Base-by-base conservation (phyloP, 2,329 filamentous ascomycete genomes). In the Lecanicillium sp. region DNA sequence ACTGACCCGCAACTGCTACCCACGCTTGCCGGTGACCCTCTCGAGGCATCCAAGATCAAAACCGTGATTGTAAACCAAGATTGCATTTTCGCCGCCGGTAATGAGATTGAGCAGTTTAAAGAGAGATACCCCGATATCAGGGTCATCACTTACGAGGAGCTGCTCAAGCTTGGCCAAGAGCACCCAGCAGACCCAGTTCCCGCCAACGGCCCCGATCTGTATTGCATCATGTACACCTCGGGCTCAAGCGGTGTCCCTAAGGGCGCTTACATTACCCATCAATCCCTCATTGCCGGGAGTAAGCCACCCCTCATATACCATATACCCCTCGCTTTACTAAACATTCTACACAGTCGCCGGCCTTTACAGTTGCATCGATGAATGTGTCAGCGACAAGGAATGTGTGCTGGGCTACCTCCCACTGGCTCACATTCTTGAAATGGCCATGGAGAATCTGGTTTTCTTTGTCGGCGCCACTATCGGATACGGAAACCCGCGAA, bases 401-500 rank as follows among this genome's bases (percentile, higher is more conserved):
- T 78, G 79, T 38, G 75, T 97, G 36, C 78, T 98, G 37, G 89
- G 90, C 19, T 98, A 97, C 67, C 80, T 98, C 12, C 93, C 93
- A 2, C 83, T 95, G 46, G 90, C 93, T 2, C 93, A 98, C 64
- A 97, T 97, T 60, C 83, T 98, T 59, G 93, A 98, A 67, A 93
- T 95, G 67, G 86, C 91, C 51, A 88, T 98, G 56, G 93, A 98
- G 70, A 96, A 95, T 65, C 74, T 91, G 7, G 88, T 86, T 50
- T 69, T 98, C 52, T 93, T 84, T 69, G 87, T 91, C 74, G 93
- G 93, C 57, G 90, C 84, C 57, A 90, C 86, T 26, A 83, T 98
- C 72, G 93, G 93, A 50, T 97, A 97, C 65, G 93, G 91, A 52
- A 91, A 87, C 63, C 85, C 90, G 15, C 84, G 88, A 59, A 97